These are phyloP conservation scores for Aphanomyces stellatus DNA, from an alignment of 352 stramenopile species.

Conservation along the genomic window DNA sequence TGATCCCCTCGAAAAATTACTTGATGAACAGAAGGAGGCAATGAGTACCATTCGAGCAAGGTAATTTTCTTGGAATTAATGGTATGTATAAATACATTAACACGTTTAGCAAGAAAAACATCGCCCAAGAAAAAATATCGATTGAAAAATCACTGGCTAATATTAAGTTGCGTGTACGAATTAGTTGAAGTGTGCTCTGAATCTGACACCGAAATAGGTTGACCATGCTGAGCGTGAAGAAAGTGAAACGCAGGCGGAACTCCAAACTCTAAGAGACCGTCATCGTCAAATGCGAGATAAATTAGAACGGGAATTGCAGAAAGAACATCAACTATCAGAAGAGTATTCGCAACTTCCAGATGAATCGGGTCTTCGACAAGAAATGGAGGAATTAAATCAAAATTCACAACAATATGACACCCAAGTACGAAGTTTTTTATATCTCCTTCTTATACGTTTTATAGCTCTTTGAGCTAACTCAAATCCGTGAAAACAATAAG, in stretches of 20 bases:
- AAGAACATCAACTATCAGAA: background rate
- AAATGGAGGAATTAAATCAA: background rate
- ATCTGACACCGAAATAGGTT: slow-evolving; percentile 34
- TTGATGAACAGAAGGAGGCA: slow-evolving; percentile 47
- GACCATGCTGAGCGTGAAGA: slow-evolving; percentile 53
- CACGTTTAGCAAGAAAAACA: background rate
- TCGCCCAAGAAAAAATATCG: background rate
- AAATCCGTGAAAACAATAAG: too few relatives aligned
- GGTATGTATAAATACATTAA: background rate
- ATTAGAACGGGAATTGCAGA: slow-evolving; percentile 38
- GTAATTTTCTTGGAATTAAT: background rate
- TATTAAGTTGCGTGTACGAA: slow-evolving; percentile 10
- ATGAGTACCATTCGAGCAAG: background rate
- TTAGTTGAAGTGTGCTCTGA: background rate
- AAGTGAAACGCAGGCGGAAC: slow-evolving; percentile 55
- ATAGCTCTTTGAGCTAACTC: too few relatives aligned
- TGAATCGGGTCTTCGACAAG: background rate
- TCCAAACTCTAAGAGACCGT: slow-evolving; percentile 61
- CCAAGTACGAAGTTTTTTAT: background rate
- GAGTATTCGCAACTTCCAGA: background rate
- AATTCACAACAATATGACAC: background rate
- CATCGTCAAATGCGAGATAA: slow-evolving; percentile 50
- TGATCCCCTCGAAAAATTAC: slow-evolving; percentile 46
- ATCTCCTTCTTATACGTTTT: too few relatives aligned
- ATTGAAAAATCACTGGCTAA: background rate